Evolutionary conservation across 2,329 filamentous ascomycete species (phyloP), one percentile per base, ranked within the genome.

Genomic region (Pseudogymnoascus sp.): DNA sequence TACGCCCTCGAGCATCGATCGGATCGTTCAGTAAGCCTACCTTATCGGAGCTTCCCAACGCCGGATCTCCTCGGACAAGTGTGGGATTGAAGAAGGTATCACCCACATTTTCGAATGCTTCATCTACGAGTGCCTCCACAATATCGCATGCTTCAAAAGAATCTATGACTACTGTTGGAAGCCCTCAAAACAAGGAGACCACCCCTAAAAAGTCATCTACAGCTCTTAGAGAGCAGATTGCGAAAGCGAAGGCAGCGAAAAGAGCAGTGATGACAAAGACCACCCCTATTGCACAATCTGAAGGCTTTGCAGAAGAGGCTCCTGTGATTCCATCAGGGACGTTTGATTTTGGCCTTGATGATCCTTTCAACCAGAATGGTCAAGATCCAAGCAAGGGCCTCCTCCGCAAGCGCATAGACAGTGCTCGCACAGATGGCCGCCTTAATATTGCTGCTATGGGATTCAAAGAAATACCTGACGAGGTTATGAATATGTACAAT

Each of bases 401-500:
- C 1, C 77, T 97, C 25, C 82, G 83, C 61, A 88, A 88, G 64
- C 85, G 91, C 0, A 82, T 96, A 20, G 82, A 84, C 61, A 77
- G 82, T 14, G 94, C 89, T 1, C 82, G 91, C 57, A 85, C 82
- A 0, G 89, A 89, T 36, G 94, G 94, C 2, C 84, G 87, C 59
- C 78, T 99, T 38, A 97, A 97, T 66, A 92, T 99, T 70, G 87
- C 92, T 0, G 91, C 89, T 0, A 82, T 97, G 79, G 84, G 85
- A 1, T 74, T 99, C 38, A 88, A 85, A 63, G 81, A 88, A 62
- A 88, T 99, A 3, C 94, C 94, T 0, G 74, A 82, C 1, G 90
- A 95, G 69, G 89, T 97, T 0, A 77, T 96, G 75, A 84, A 86
- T 60, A 97, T 97, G 92, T 97, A 97, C 71, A 89, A 91, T 67